Conservation (phyloP, 2,329 filamentous ascomycete genomes). For the Karstenula rhodostoma region DNA sequence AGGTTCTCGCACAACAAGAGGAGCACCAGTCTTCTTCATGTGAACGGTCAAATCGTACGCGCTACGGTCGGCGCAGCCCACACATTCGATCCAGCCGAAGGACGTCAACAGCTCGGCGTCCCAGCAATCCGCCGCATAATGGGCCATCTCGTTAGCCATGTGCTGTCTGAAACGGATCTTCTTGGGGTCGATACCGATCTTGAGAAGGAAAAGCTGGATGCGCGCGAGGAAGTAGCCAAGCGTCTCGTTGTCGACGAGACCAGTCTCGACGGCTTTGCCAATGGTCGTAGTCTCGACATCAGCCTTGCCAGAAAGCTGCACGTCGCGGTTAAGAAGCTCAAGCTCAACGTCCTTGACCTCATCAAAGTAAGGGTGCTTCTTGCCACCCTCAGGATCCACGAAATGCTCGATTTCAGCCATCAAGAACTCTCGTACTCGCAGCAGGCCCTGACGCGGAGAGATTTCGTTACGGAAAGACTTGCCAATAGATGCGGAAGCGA, state of each 20-base stretch:
- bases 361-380: constrained; percentile 89
- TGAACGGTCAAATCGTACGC: constrained; percentile 95
- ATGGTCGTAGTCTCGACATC: constrained; percentile 76
- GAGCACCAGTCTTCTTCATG: constrained; percentile 87
- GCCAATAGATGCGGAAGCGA: constrained; percentile 95
- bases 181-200: constrained; percentile 83
- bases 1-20: constrained; percentile 83
- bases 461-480: constrained; percentile 99
- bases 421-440: constrained; percentile 94
- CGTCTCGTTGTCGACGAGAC: constrained; percentile 94
- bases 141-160: constrained; percentile 89
- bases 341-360: constrained; percentile 87
- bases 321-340: constrained; percentile 81
- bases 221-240: constrained; percentile 96
- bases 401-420: constrained; percentile 99
- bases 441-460: constrained; percentile 86
- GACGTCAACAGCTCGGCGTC: constrained; percentile 92
- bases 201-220: constrained; percentile 88
- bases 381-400: constrained; percentile 91
- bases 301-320: constrained; percentile 88
- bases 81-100: constrained; percentile 97
- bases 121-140: constrained; percentile 98
- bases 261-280: constrained; percentile 82
- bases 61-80: constrained; percentile 93
- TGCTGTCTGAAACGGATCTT: constrained; percentile 98